These are phyloP conservation scores for Chaetoceros muelleri DNA, from an alignment of 108 stramenopile species.

Conservation along the genomic window DNA sequence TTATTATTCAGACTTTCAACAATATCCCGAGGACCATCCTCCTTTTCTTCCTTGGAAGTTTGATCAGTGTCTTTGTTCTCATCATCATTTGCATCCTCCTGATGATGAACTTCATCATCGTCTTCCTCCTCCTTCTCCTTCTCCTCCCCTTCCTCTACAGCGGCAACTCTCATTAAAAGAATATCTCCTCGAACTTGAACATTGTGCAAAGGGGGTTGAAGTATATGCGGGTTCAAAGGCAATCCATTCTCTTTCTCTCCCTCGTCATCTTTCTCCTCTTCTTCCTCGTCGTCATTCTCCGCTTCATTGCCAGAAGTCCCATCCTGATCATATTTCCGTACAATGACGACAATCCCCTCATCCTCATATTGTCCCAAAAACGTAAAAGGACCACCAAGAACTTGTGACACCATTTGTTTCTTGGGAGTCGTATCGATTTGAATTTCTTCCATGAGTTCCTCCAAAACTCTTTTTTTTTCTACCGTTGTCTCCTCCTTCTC, in stretches of 20 bases:
- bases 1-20: too few relatives aligned
- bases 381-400: constrained; percentile 69
- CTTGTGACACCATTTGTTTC: constrained; percentile 40
- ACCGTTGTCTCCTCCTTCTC: constrained; percentile 9
- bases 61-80: neutral
- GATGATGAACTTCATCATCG: constrained; percentile 10
- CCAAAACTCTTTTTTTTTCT: constrained; percentile 14
- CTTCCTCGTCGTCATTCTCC: constrained; percentile 12
- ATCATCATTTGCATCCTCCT: constrained; percentile 11
- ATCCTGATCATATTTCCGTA: constrained; percentile 32
- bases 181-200: constrained; percentile 63
- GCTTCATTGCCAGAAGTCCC: too few relatives aligned
- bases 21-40: too few relatives aligned
- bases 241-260: constrained; percentile 12
- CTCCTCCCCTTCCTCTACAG: constrained; percentile 47
- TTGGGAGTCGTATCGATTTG: constrained; percentile 74
- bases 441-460: constrained; percentile 47
- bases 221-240: constrained; percentile 54
- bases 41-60: constrained; percentile 5
- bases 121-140: constrained; percentile 16
- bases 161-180: constrained; percentile 66
- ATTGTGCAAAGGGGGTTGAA: constrained; percentile 73
- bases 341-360: constrained; percentile 72
- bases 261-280: constrained; percentile 6
- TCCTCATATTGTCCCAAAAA: constrained; percentile 82